Base-by-base conservation (phyloP, 2,329 filamentous ascomycete species). In the Aureobasidium leucospermi region DNA sequence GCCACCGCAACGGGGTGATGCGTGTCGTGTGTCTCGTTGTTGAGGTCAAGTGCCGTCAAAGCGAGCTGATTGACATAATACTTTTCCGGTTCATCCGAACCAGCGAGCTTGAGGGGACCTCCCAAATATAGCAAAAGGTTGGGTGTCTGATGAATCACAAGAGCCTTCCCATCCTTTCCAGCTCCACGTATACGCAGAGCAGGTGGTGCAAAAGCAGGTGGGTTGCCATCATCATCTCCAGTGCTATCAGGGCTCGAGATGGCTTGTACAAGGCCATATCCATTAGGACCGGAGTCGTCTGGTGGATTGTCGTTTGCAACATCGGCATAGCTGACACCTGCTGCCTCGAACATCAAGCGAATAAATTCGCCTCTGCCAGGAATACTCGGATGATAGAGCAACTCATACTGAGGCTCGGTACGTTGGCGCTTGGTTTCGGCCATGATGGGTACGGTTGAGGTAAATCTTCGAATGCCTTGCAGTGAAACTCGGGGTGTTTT, bases 341-440 rank as follows among this genome's bases (percentile, higher is more conserved):
- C 79, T 56, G 87, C 87, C 74, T 92, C 88, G 64, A 93, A 83
- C 15, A 80, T 79, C 10, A 93, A 81, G 23, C 89, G 87, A 68
- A 91, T 75, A 70, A 84, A 83, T 69, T 93, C 89, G 62, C 85
- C 89, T 51, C 89, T 86, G 42, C 89, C 89, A 36, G 89, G 89
- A 29, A 90, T 75, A n/a, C 72, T 73, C 16, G 86, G 86, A 82
- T 86, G 89, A 79, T 91, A 91, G 68, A 89, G 77, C 60, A 89
- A 80, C 64, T 85, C 77, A 69, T 87, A 88, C 45, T 63, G 36
- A 32, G 55, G 38, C 1, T 58, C 52, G 19, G 58, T 58, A 34
- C 51, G 51, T 41, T 63, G 62, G 16, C 53, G 60, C 16, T 56
- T 56, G 16, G 52, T 29, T 45, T 56, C 52, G 19, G 42, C 31